Evolutionary conservation across 1,139 yeast genomes (phyloP).

Genomic region (Candida sp.): DNA sequence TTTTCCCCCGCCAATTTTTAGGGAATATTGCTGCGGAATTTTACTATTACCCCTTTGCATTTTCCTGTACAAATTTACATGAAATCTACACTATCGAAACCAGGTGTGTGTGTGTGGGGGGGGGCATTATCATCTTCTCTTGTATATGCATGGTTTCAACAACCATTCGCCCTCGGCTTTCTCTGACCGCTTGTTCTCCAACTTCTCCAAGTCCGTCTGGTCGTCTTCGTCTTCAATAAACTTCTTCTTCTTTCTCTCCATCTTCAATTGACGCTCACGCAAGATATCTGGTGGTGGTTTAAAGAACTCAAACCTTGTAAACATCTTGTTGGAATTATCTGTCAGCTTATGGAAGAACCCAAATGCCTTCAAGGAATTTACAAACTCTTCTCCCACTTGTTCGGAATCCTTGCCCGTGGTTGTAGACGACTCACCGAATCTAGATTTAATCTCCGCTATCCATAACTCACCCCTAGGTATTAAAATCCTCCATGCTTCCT

Average conservation of each 20-base stretch:
- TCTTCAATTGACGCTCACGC: conserved; percentile 65
- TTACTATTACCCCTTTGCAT: not conserved
- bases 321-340: conserved; percentile 91
- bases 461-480: conserved; percentile 94
- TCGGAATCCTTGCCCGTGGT: conserved; percentile 26
- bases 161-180: conserved; percentile 86
- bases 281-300: conserved; percentile 79
- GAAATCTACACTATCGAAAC: not conserved
- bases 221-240: conserved; percentile 79
- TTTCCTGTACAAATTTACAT: not conserved
- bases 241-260: conserved; percentile 66
- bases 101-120: too few relatives aligned
- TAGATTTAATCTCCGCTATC: conserved; percentile 97
- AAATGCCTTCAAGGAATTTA: conserved; percentile 69
- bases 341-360: conserved; percentile 92
- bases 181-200: conserved; percentile 57
- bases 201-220: conserved; percentile 62
- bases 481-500: conserved; percentile 86
- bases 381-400: conserved; percentile 74
- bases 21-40: too few relatives aligned
- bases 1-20: too few relatives aligned
- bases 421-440: conserved; percentile 63
- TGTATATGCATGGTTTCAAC: conserved; percentile 94
- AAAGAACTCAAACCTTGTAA: conserved; percentile 91
- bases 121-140: conserved; percentile 61